Percentiles rank a stretch among this genome's conserved stretches.
Evolutionary conservation across 2,329 filamentous ascomycete genomes (phyloP).

Genomic region (Atkinsonella hypoxylon): DNA sequence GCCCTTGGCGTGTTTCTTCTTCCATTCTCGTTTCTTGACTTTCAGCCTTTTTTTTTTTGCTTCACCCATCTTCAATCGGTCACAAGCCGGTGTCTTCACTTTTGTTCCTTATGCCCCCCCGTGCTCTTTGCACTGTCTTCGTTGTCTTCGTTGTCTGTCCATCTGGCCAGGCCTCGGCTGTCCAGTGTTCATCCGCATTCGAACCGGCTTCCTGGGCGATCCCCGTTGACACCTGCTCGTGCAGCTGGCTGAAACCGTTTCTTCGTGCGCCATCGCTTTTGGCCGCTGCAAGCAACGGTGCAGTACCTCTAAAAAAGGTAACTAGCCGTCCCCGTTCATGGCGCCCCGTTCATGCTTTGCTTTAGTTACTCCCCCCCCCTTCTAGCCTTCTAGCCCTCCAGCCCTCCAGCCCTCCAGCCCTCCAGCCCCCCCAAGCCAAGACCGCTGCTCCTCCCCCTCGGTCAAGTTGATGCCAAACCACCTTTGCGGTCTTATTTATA

Average conservation of each 20-base stretch:
- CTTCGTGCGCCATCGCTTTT: neutral
- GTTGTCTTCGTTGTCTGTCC: neutral
- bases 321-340: neutral
- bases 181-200: neutral
- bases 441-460: no score
- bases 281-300: neutral
- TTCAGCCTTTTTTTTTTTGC: neutral
- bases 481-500: no score
- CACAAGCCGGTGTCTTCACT: neutral
- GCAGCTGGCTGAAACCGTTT: neutral
- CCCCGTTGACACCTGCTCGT: neutral
- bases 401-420: no score
- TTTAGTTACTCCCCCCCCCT: no score
- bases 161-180: neutral
- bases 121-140: neutral
- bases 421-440: no score
- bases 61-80: neutral
- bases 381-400: no score
- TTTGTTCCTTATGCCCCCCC: neutral
- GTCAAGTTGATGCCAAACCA: no score
- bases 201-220: neutral
- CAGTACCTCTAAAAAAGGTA: neutral
- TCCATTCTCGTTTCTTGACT: neutral
- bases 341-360: neutral
- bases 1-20: neutral